Conservation (phyloP, 2,329 filamentous ascomycete species). For the Periconia digitata region DNA sequence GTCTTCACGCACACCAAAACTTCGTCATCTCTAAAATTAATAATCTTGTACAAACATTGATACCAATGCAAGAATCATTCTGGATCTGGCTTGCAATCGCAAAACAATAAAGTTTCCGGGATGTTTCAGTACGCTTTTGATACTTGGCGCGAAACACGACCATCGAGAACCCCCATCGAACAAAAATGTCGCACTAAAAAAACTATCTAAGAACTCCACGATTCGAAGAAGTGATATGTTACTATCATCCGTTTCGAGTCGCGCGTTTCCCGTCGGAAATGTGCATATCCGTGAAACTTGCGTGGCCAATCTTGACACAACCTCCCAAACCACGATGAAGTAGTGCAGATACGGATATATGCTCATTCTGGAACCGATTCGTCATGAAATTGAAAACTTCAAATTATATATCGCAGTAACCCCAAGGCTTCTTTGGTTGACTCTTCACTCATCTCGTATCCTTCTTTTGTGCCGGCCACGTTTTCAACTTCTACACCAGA, state of each 20-base stretch:
- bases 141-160: conserved; percentile 16
- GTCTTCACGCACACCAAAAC: conserved; percentile 11
- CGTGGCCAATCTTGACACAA: conserved; percentile 20
- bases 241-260: conserved; percentile 3
- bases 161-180: conserved; percentile 1
- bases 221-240: conserved; percentile 5
- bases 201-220: conserved; percentile 14
- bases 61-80: background rate
- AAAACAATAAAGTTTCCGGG: conserved; percentile 12
- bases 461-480: conserved; percentile 34
- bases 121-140: conserved; percentile 33
- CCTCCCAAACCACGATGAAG: conserved; percentile 19
- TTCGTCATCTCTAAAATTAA: no score
- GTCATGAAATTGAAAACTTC: no score
- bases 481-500: conserved; percentile 8
- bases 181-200: conserved; percentile 21
- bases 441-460: conserved; percentile 10
- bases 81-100: background rate
- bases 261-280: conserved; percentile 13
- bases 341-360: conserved; percentile 6
- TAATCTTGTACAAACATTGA: background rate
- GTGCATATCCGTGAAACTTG: conserved; percentile 25
- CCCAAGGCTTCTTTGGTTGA: background rate
- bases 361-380: background rate
- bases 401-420: conserved; percentile 18